phyloP scores from a whole-genome alignment of 2,329 filamentous ascomycete species.

The Seiridium unicorne region DNA sequence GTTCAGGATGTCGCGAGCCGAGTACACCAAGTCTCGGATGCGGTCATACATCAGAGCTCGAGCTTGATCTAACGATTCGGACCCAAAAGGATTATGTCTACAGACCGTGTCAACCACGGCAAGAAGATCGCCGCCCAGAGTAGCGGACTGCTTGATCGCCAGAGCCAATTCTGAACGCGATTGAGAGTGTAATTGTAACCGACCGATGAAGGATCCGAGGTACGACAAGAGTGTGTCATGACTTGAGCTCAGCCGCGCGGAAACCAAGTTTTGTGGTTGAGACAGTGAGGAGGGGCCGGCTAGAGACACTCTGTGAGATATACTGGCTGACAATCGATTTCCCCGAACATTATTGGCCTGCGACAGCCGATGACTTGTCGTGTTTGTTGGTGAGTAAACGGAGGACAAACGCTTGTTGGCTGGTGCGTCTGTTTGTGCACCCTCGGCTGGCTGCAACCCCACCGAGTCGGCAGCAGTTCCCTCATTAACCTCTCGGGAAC shows the following conservation, averaged over 20 bases:
- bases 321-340: slow-evolving; percentile 50
- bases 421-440: slow-evolving; percentile 31
- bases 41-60: slow-evolving; percentile 76
- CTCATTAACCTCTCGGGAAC: slow-evolving; percentile 33
- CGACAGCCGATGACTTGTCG: slow-evolving; percentile 30
- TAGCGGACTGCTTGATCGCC: slow-evolving; percentile 80
- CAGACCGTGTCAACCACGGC: slow-evolving; percentile 80
- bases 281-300: slow-evolving; percentile 63
- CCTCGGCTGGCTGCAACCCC: slow-evolving; percentile 34
- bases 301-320: slow-evolving; percentile 75
- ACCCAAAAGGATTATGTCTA: slow-evolving; percentile 69
- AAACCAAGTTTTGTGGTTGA: slow-evolving; percentile 72
- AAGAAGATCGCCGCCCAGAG: slow-evolving; percentile 77
- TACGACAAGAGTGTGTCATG: slow-evolving; percentile 90
- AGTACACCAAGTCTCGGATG: slow-evolving; percentile 76
- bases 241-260: slow-evolving; percentile 73
- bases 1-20: slow-evolving; percentile 76
- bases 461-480: slow-evolving; percentile 31
- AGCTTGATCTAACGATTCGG: slow-evolving; percentile 64
- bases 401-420: slow-evolving; percentile 48
- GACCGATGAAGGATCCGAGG: slow-evolving; percentile 88
- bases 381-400: slow-evolving; percentile 33
- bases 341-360: slow-evolving; percentile 34
- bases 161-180: slow-evolving; percentile 79
- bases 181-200: slow-evolving; percentile 86